Evolutionary conservation across 2,329 filamentous ascomycete genomes (phyloP), one percentile per base, ranked within the genome.

Genomic region (Aspergillus tanneri): DNA sequence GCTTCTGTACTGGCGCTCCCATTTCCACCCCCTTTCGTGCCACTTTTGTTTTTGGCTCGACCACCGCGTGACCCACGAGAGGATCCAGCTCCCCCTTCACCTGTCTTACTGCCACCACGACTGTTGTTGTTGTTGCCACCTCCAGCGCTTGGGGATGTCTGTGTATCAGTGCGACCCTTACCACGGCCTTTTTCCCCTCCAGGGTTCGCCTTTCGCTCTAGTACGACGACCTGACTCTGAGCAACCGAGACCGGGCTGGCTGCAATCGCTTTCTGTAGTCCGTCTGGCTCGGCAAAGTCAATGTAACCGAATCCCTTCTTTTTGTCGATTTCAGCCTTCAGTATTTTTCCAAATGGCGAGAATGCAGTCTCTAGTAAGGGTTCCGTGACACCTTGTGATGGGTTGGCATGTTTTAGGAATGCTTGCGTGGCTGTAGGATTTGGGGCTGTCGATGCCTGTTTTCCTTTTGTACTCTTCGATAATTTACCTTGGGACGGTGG

Each of bases 251-350:
- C 80, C 0, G 88, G 89, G 62, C 90, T 95, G 10, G 87, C 88
- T 12, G 83, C 80, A 63, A 96, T 84, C 4, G 92, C 92, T 62
- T 88, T 90, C 59, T 82, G 81, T 21, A 97, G 76, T 8, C 81
- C 79, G 7, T 85, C 83, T 1, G 85, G 79, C 18, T 90, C 84
- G 8, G 81, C 80, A 72, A 96, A 97, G 54, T 96, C 88, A 30
- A 95, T 86, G 65, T 96, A 96, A 2, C 90, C 92, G 61, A 96
- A 95, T 0, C 90, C 90, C 68, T 96, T 96, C 62, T 91, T 87
- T 68, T 90, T 91, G 66, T 97, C 92, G 45, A 97, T 92, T 60
- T 96, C 92, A 14, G 96, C 88, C 56, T 83, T 86, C 0, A 82
- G 82, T 37, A 96, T 81, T 1, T 80, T 69, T 2, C 92, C 92